phyloP scores from a whole-genome alignment of 139 green algal genomes.

The Yamagishiella unicocca region DNA sequence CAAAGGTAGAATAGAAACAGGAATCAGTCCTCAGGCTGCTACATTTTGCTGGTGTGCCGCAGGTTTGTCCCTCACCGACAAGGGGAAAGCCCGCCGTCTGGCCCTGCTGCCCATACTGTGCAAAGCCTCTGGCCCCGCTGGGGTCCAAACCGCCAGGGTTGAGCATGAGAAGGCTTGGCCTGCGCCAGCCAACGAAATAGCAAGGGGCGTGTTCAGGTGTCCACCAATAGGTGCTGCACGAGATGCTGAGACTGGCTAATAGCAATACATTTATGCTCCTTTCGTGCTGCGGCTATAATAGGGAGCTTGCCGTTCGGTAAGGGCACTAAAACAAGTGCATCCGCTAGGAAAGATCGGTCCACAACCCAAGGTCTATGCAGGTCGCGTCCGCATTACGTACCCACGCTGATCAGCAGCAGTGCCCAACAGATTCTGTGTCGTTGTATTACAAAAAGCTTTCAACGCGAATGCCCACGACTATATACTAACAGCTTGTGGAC shows the following conservation, averaged over 20 bases:
- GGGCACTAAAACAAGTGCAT: too few relatives aligned
- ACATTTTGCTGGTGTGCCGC: too few relatives aligned
- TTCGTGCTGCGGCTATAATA: too few relatives aligned
- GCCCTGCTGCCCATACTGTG: constrained; percentile 51
- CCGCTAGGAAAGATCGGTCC: background rate
- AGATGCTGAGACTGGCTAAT: too few relatives aligned
- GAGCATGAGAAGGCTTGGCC: constrained; percentile 38
- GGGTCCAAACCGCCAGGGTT: constrained; percentile 50
- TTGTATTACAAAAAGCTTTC: too few relatives aligned
- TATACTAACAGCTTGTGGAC: too few relatives aligned
- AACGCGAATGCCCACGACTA: too few relatives aligned
- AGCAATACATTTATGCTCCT: too few relatives aligned
- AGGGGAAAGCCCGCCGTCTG: constrained; percentile 36
- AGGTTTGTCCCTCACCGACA: constrained; percentile 17
- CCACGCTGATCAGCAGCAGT: background rate
- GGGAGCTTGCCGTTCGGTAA: too few relatives aligned
- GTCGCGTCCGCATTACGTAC: background rate
- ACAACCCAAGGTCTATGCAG: background rate
- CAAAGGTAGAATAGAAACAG: background rate
- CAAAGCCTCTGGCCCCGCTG: constrained; percentile 39
- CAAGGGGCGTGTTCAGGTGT: too few relatives aligned
- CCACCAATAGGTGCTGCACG: too few relatives aligned
- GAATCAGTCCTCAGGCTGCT: too few relatives aligned
- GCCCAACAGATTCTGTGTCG: background rate
- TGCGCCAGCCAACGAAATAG: background rate